phyloP scores from a whole-genome alignment of 148 eudicot species.

The Beta vulgaris region DNA sequence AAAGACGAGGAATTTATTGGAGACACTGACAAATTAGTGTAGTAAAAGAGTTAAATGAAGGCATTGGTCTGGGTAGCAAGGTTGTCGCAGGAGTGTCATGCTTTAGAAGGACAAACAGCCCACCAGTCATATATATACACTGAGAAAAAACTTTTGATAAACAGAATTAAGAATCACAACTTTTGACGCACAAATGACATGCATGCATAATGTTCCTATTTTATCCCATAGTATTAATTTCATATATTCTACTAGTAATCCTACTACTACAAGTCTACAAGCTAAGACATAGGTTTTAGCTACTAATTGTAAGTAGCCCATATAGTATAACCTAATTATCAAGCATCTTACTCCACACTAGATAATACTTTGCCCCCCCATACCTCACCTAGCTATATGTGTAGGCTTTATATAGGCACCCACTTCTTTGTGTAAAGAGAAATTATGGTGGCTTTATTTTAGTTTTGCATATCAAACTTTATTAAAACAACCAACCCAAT shows the following conservation, averaged over 20 bases:
- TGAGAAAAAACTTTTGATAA: not conserved
- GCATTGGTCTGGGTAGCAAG: constrained; percentile 4
- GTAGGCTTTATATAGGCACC: not conserved
- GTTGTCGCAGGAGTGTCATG: constrained; percentile 13
- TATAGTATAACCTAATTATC: constrained; percentile 8
- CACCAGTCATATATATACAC: not conserved
- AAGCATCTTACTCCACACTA: not conserved
- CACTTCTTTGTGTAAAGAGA: not conserved
- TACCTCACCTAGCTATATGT: not conserved
- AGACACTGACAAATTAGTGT: not conserved
- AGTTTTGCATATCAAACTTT: not conserved
- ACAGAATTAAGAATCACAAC: not conserved
- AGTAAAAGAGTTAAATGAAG: not conserved
- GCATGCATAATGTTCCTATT: constrained; percentile 15
- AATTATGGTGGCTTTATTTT: constrained; percentile 7
- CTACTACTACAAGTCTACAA: too few relatives aligned
- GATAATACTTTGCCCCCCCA: not conserved
- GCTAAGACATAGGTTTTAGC: too few relatives aligned
- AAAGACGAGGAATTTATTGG: not conserved
- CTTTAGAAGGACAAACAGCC: constrained; percentile 24
- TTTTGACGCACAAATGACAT: constrained; percentile 17
- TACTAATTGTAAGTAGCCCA: not conserved
- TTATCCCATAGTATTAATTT: not conserved
- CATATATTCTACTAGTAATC: not conserved
- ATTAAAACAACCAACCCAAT: not conserved